phyloP scores from a whole-genome alignment of 805 yeast genomes.

The Lachancea kluyveri region DNA sequence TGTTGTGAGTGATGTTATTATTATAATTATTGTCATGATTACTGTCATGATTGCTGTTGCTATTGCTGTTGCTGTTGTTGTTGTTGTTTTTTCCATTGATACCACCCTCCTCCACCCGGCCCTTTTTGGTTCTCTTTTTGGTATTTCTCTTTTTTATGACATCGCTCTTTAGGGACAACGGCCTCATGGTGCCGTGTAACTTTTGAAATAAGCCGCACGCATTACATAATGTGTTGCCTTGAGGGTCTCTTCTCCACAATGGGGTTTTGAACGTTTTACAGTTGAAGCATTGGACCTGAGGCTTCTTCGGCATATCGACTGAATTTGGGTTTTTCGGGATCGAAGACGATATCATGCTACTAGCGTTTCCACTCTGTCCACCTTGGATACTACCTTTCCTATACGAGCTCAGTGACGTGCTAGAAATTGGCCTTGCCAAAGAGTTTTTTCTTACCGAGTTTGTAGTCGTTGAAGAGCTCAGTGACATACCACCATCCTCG shows the following conservation, averaged over 20 bases:
- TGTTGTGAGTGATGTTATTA: slow-evolving; percentile 1
- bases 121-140: slow-evolving; percentile 50
- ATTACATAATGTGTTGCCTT: slow-evolving; percentile 89
- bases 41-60: slow-evolving; percentile 1
- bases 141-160: slow-evolving; percentile 75
- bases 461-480: slow-evolving; percentile 15
- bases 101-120: slow-evolving; percentile 2
- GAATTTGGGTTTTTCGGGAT: too few species aligned
- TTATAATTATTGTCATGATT: slow-evolving; percentile 2
- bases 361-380: slow-evolving; percentile 3
- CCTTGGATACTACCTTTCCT: slow-evolving; percentile 17
- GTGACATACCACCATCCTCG: slow-evolving; percentile 18
- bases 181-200: slow-evolving; percentile 92
- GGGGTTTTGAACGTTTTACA: slow-evolving; percentile 93
- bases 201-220: slow-evolving; percentile 94
- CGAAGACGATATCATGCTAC: too few species aligned
- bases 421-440: slow-evolving; percentile 22
- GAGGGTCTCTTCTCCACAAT: slow-evolving; percentile 88
- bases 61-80: slow-evolving; percentile 3
- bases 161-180: slow-evolving; percentile 84
- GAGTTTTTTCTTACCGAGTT: slow-evolving; percentile 27
- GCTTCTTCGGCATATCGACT: slow-evolving; percentile 20
- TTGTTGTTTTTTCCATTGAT: slow-evolving; percentile 1
- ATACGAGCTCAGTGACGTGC: slow-evolving; percentile 22
- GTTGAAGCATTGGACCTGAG: slow-evolving; percentile 60